Conservation (phyloP, 2,329 filamentous ascomycete genomes). For the Paraphoma sp. region DNA sequence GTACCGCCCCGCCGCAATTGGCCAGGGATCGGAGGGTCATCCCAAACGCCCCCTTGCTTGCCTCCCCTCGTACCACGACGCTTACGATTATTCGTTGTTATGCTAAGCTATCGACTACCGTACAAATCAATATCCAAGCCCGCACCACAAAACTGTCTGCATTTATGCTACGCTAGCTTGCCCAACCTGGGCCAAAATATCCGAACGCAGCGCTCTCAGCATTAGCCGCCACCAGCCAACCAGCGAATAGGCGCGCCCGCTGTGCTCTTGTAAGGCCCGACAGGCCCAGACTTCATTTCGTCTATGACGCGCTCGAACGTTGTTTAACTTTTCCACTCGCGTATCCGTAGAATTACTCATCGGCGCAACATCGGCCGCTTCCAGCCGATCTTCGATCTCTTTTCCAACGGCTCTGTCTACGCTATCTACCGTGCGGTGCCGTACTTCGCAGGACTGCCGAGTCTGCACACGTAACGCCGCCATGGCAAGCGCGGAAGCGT, state of each 20-base stretch:
- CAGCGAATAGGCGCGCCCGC: slow-evolving; percentile 22
- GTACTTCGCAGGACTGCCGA: background rate
- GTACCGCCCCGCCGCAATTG: slow-evolving; percentile 32
- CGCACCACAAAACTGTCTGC: slow-evolving; percentile 8
- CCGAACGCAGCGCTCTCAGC: slow-evolving; percentile 16
- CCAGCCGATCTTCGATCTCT: background rate
- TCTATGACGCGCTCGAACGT: slow-evolving; percentile 29
- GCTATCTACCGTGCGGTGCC: background rate
- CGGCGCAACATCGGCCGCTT: background rate
- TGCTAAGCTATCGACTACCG: slow-evolving; percentile 33
- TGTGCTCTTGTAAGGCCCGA: slow-evolving; percentile 17
- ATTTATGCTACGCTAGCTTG: slow-evolving; percentile 22
- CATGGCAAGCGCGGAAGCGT: background rate
- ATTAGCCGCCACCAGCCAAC: slow-evolving; percentile 22
- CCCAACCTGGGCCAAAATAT: slow-evolving; percentile 29
- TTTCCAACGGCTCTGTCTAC: background rate
- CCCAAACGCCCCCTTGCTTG: slow-evolving; percentile 32
- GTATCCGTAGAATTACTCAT: background rate
- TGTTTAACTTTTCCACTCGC: slow-evolving; percentile 1
- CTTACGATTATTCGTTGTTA: slow-evolving; percentile 29
- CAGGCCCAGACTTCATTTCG: slow-evolving; percentile 12
- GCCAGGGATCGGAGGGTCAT: slow-evolving; percentile 18
- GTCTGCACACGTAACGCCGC: background rate
- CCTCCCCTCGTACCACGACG: slow-evolving; percentile 25
- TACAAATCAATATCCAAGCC: slow-evolving; percentile 4